phyloP scores from a whole-genome alignment of 2,329 filamentous ascomycete species.

The Colletotrichum somersetense region DNA sequence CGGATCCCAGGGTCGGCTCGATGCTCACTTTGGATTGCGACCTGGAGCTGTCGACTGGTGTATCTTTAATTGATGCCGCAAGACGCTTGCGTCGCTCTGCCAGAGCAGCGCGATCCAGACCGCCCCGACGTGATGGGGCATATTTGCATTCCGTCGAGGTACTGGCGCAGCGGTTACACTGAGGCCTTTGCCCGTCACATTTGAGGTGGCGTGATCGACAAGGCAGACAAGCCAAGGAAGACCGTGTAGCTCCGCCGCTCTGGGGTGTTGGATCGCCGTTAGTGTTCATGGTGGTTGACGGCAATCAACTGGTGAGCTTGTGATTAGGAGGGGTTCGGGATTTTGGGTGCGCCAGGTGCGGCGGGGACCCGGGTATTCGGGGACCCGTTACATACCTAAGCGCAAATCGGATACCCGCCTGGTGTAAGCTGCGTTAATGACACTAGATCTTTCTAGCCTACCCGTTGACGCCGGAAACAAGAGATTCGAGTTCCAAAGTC shows the following conservation, averaged over 20 bases:
- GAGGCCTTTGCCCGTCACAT: constrained; percentile 63
- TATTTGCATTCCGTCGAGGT: constrained; percentile 62
- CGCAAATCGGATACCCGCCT: neutral
- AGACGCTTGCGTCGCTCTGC: constrained; percentile 47
- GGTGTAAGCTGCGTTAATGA: neutral
- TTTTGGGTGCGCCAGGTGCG: neutral
- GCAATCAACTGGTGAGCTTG: neutral
- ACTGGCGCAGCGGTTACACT: constrained; percentile 59
- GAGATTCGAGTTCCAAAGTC: neutral
- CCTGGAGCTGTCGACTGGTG: neutral
- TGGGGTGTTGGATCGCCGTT: neutral
- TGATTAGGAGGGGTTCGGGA: neutral
- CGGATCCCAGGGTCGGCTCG: constrained; percentile 18
- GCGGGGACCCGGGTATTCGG: constrained; percentile 25
- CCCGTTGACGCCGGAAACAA: neutral
- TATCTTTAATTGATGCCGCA: constrained; percentile 33
- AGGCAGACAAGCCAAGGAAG: constrained; percentile 61
- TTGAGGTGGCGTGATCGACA: constrained; percentile 66
- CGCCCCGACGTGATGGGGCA: constrained; percentile 64
- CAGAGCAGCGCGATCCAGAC: constrained; percentile 49
- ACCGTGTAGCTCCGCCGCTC: constrained; percentile 42
- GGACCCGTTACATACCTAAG: constrained; percentile 5
- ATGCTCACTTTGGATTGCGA: constrained; percentile 25
- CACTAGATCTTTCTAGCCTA: neutral
- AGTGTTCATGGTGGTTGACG: neutral